A percentile compares a stretch with the other conserved stretches of the same genome.
Conservation (phyloP, 331 rosid species). For the Malus hybrid region DNA sequence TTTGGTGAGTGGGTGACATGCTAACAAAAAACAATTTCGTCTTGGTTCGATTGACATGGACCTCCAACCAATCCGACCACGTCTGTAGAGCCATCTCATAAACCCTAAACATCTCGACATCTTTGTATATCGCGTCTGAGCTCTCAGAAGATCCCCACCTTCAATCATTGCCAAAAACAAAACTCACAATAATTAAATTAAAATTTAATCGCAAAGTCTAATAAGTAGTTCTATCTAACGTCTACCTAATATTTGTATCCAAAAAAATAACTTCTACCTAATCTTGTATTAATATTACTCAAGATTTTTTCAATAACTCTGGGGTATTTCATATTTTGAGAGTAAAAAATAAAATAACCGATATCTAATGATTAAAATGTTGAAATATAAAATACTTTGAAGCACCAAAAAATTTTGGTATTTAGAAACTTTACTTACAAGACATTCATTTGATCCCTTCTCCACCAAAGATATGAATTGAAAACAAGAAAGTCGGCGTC, state of each 20-base stretch:
- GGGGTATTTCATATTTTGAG: no score
- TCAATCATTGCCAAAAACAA: constrained; percentile 1
- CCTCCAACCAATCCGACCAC: constrained; percentile 92
- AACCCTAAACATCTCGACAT: constrained; percentile 57
- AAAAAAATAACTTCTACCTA: no score
- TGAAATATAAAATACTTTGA: no score
- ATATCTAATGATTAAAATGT: no score
- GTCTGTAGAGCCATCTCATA: constrained; percentile 90
- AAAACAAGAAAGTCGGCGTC: constrained; percentile 58
- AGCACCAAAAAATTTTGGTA: no score
- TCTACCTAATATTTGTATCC: background rate
- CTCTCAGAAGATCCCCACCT: constrained; percentile 94
- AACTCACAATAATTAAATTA: background rate
- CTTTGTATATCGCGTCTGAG: constrained; percentile 45
- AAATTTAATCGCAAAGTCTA: background rate
- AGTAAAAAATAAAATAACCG: no score
- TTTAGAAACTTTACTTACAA: constrained; percentile 5
- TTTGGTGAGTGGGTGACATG: constrained; percentile 94
- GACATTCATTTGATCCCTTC: constrained; percentile 44
- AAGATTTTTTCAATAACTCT: no score
- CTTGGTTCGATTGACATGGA: constrained; percentile 63
- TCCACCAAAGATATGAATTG: constrained; percentile 82
- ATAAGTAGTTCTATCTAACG: background rate
- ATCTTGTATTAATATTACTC: no score
- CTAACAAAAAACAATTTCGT: constrained; percentile 66